Conservation (phyloP, 257 asterid genomes). For the Voacanga thouarsii region DNA sequence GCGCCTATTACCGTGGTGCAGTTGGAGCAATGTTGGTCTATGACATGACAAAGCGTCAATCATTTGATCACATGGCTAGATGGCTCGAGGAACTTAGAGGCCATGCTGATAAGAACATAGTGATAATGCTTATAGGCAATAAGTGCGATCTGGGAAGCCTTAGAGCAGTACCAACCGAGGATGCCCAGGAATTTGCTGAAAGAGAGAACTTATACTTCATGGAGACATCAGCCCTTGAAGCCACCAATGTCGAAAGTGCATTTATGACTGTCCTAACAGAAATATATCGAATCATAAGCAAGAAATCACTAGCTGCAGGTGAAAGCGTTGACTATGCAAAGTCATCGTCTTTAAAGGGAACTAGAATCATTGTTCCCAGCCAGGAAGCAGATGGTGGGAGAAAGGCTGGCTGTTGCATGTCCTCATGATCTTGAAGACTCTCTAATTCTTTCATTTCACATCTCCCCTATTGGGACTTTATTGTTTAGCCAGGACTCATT, state of each 20-base stretch:
- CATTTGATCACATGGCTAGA: slow-evolving; percentile 85
- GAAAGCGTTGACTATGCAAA: slow-evolving; percentile 38
- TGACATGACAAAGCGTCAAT: slow-evolving; percentile 79
- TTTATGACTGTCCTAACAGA: slow-evolving; percentile 54
- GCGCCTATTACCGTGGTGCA: slow-evolving; percentile 92
- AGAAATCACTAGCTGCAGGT: slow-evolving; percentile 49
- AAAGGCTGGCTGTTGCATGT: slow-evolving; percentile 59
- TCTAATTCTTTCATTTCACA: slow-evolving; percentile 13
- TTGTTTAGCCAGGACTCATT: slow-evolving; percentile 6
- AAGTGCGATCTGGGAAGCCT: slow-evolving; percentile 71
- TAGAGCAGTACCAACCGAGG: slow-evolving; percentile 78
- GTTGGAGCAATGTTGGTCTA: slow-evolving; percentile 89
- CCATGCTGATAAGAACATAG: slow-evolving; percentile 86
- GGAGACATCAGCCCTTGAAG: slow-evolving; percentile 88
- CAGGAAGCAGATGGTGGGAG: slow-evolving; percentile 44
- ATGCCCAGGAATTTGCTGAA: slow-evolving; percentile 87
- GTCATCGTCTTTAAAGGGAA: slow-evolving; percentile 55
- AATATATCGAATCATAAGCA: slow-evolving; percentile 63
- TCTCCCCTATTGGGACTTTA: not conserved
- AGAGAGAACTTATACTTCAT: slow-evolving; percentile 76
- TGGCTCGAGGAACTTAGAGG: slow-evolving; percentile 89
- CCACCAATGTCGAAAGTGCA: slow-evolving; percentile 74
- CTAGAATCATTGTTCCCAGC: slow-evolving; percentile 56
- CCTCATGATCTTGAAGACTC: slow-evolving; percentile 30
- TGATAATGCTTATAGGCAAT: slow-evolving; percentile 78